Base-by-base conservation (phyloP, 2,329 filamentous ascomycete genomes). In the Ophiosphaerella narmari region DNA sequence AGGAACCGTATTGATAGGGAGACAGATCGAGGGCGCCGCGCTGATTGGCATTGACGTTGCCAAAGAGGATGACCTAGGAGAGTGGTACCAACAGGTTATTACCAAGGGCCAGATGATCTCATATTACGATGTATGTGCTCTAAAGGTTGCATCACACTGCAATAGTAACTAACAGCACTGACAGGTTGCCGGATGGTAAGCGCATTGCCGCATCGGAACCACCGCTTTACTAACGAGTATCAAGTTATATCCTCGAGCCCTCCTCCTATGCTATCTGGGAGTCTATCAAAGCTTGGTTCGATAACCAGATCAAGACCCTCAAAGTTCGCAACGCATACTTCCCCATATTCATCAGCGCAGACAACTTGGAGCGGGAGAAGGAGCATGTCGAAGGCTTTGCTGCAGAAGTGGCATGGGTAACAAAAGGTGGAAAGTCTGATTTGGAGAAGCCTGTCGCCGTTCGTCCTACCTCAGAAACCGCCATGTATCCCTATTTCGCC, bases 21-120 rank as follows among this genome's bases (percentile, higher is more conserved):
- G 36, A 61, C 71, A 78, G 75, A 80, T 79, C 39, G 83, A 85
- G 37, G 83, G 82, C 40, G 80, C 82, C 44, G 83, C 82, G 45
- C 72, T 95, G 59, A 95, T 94, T 65, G 92, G 92, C 59, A 96
- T 97, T 67, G 94, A 92, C 57, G 86, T 89, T 53, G 82, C 83
- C 57, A 97, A 97, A 77, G 80, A 87, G 41, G 87, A 89, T 40
- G 91, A 97, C 77, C 94, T 99, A 72, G 82, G 90, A 43, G 86
- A 87, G 75, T 99, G 94, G 94, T 99, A 99, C 77, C 91, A 96
- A 77, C 93, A 99, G 77, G 90, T 97, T 54, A 88, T 99, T 49
- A 86, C 92, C 70, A 99, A 99, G 83, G 90, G 91, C 65, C 91
- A 97, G 73, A 90, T 99, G 88, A 87, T 97, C 66, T 92, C 96